phyloP scores from a whole-genome alignment of 2,329 filamentous ascomycete genomes.

The Colletotrichum tanaceti region DNA sequence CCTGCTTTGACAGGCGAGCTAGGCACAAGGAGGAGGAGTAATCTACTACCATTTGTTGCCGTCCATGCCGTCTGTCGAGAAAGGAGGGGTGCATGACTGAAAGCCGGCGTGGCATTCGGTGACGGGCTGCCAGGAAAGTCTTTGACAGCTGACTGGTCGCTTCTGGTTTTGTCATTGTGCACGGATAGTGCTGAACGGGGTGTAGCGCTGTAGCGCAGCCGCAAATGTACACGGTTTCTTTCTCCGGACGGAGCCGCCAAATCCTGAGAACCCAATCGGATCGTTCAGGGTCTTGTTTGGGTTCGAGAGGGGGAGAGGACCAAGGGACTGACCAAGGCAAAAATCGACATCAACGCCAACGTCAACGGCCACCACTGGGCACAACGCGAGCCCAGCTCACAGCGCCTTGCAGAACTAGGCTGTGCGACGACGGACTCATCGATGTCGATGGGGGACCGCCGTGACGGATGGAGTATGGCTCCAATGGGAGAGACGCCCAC shows the following conservation, averaged over 20 bases:
- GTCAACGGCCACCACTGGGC: constrained; percentile 9
- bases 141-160: background rate
- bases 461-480: constrained; percentile 8
- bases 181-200: constrained; percentile 9
- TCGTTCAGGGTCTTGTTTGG: background rate
- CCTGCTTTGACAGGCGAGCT: background rate
- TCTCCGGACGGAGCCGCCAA: constrained; percentile 21
- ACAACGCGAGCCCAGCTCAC: constrained; percentile 21
- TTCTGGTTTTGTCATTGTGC: constrained; percentile 2
- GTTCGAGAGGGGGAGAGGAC: background rate
- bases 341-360: constrained; percentile 10
- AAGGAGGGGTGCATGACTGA: background rate
- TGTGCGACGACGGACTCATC: too few relatives aligned
- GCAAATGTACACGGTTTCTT: constrained; percentile 13
- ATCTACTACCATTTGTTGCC: background rate
- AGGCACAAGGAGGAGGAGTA: background rate
- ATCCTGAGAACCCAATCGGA: constrained; percentile 12
- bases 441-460: background rate
- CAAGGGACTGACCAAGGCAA: constrained; percentile 5
- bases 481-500: background rate
- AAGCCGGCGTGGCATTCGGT: background rate
- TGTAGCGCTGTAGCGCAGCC: constrained; percentile 7
- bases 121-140: constrained; percentile 10
- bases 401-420: too few relatives aligned
- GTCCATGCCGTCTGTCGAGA: background rate